Percentiles rank a stretch among this genome's conserved stretches.
These are phyloP conservation scores for Geotrichum citri-aurantii DNA, from an alignment of 1,139 yeast genomes.

Conservation along the genomic window DNA sequence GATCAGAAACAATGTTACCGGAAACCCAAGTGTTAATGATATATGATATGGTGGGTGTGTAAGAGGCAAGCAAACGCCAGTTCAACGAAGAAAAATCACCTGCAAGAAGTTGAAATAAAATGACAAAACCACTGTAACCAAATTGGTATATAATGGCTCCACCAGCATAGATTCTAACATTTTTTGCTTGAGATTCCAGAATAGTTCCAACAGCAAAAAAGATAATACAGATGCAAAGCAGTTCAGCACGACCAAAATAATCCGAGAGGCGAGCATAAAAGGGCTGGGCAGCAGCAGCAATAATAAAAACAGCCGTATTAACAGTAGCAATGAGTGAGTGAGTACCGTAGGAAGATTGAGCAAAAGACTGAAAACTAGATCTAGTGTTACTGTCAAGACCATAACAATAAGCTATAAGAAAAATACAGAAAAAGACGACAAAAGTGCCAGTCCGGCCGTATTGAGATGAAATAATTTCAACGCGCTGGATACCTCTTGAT, in stretches of 20 bases:
- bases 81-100: slow-evolving; percentile 64
- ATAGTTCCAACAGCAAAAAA: slow-evolving; percentile 67
- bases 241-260: slow-evolving; percentile 60
- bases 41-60: slow-evolving; percentile 62
- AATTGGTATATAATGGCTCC: slow-evolving; percentile 67
- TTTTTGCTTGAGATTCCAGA: slow-evolving; percentile 60
- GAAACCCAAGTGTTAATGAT: slow-evolving; percentile 73
- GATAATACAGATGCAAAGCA: slow-evolving; percentile 49
- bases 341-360: slow-evolving; percentile 50
- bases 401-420: slow-evolving; percentile 58
- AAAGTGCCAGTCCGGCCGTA: slow-evolving; percentile 35
- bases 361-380: slow-evolving; percentile 46
- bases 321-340: slow-evolving; percentile 65
- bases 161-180: slow-evolving; percentile 62
- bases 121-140: slow-evolving; percentile 61
- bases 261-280: slow-evolving; percentile 65
- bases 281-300: slow-evolving; percentile 70
- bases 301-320: slow-evolving; percentile 55
- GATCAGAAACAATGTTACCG: slow-evolving; percentile 48
- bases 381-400: slow-evolving; percentile 59
- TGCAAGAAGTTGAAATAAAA: slow-evolving; percentile 51
- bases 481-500: slow-evolving; percentile 35
- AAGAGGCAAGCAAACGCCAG: slow-evolving; percentile 62
- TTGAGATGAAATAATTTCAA: slow-evolving; percentile 36
- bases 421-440: slow-evolving; percentile 46